Evolutionary conservation across 2,329 filamentous ascomycete genomes (phyloP), one percentile per base, ranked within the genome.

Genomic region (Graphium sp.): DNA sequence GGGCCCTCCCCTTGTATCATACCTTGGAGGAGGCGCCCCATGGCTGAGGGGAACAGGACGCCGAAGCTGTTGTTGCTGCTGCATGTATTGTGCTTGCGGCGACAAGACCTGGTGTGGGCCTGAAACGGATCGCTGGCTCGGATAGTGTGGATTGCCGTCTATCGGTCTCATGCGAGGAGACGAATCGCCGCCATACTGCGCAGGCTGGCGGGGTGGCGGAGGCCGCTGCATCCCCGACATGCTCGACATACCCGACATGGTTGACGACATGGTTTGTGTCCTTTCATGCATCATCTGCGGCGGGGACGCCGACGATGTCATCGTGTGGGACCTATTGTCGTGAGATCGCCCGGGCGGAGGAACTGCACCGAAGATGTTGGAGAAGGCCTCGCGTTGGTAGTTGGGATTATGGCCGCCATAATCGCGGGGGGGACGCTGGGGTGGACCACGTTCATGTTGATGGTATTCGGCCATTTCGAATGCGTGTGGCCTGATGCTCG

Each of bases 291-390:
- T 56, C 48, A 60, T 58, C 42, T 57, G 50, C 27, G 60, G 55
- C 32, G 68, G 70, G 34, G 55, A 45, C 23, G 76, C 66, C 38
- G 83, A 75, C 32, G 80, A 84, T 37, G 76, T 89, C 84, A 95
- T 94, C 16, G 87, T 94, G 47, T 94, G 85, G n/a, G n/a, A n/a
- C n/a, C n/a, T n/a, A n/a, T n/a, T n/a, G n/a, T n/a, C n/a, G n/a
- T n/a, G n/a, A 33, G 85, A 91, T 50, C 89, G 77, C 33, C 87
- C 87, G 25, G 81, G 72, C 26, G 83, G 83, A 38, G 82, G 84
- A 38, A 81, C 68, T 38, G 74, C 74, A 41, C 87, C 89, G 50
- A 95, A 98, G 48, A 95, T 95, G 56, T 87, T 87, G 39, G 80
- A 83, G 53, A 91, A 98, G 41, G 83, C 82, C 69, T 98, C 85